Conservation (phyloP, 805 yeast genomes). For the Debaryomyces maramus region DNA sequence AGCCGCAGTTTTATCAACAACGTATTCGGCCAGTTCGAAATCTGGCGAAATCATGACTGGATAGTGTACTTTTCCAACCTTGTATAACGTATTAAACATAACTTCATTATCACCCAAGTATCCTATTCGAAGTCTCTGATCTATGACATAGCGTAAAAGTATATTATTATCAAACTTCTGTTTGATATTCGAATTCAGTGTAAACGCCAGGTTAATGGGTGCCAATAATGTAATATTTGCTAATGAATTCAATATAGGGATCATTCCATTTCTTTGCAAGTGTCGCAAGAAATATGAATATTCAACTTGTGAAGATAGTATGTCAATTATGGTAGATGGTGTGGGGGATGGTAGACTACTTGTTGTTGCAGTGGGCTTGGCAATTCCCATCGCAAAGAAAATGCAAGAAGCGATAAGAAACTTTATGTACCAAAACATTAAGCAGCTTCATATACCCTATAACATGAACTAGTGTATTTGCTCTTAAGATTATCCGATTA, state of each 20-base stretch:
- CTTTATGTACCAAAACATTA: background rate
- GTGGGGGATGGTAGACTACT: conserved; percentile 16
- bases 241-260: conserved; percentile 60
- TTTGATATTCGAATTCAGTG: background rate
- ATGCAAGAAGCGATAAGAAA: background rate
- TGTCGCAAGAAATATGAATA: conserved; percentile 63
- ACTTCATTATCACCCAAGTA: conserved; percentile 23
- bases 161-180: conserved; percentile 9
- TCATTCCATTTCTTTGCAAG: conserved; percentile 60
- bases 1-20: conserved; percentile 44
- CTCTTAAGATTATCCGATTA: no score
- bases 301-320: conserved; percentile 65
- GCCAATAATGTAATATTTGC: conserved; percentile 73
- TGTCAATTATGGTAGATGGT: conserved; percentile 58
- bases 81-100: conserved; percentile 32
- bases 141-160: conserved; percentile 31
- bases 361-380: background rate
- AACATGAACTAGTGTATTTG: no score
- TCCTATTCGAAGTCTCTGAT: conserved; percentile 34
- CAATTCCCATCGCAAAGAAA: background rate
- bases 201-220: conserved; percentile 78
- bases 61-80: conserved; percentile 16
- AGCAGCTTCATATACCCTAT: no score
- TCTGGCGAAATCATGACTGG: conserved; percentile 25
- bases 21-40: conserved; percentile 27